Evolutionary conservation across 257 asterid genomes (phyloP).

Genomic region (Perilla frutescens): DNA sequence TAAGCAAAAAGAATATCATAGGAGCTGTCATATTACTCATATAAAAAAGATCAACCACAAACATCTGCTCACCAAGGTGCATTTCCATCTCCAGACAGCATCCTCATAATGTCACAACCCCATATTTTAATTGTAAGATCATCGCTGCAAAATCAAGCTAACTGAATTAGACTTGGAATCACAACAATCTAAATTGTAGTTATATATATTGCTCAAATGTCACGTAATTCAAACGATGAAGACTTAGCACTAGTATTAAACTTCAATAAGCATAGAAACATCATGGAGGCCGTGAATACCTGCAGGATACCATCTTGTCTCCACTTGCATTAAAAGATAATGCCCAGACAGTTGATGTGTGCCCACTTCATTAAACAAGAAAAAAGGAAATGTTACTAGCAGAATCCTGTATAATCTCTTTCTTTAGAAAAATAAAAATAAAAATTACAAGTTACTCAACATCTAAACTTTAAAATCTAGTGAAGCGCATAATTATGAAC

Average conservation of each 20-base stretch:
- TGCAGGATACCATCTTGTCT: slow-evolving; percentile 91
- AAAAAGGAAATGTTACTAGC: slow-evolving; percentile 1
- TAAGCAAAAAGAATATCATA: slow-evolving; percentile 2
- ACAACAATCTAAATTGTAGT: slow-evolving; percentile 9
- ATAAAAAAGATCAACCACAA: slow-evolving; percentile 25
- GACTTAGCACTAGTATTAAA: background rate
- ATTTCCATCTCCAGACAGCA: slow-evolving; percentile 57
- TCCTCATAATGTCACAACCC: slow-evolving; percentile 55
- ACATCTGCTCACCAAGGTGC: slow-evolving; percentile 71
- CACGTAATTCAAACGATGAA: background rate
- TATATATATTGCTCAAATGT: background rate
- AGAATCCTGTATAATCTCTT: slow-evolving; percentile 26
- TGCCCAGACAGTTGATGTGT: slow-evolving; percentile 91
- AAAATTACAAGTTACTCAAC: slow-evolving; percentile 3
- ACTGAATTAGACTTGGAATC: slow-evolving; percentile 29
- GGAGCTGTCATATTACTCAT: slow-evolving; percentile 7
- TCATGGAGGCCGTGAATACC: slow-evolving; percentile 54
- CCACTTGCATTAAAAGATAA: slow-evolving; percentile 72
- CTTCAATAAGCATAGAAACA: slow-evolving; percentile 25
- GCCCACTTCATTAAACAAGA: slow-evolving; percentile 63
- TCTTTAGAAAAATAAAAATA: slow-evolving; percentile 17
- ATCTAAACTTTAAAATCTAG: background rate
- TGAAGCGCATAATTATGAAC: slow-evolving; percentile 16
- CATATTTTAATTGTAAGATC: slow-evolving; percentile 90
- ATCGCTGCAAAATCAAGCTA: slow-evolving; percentile 63